Conservation (phyloP, 2,329 filamentous ascomycete species). For the Fusarium sp. region DNA sequence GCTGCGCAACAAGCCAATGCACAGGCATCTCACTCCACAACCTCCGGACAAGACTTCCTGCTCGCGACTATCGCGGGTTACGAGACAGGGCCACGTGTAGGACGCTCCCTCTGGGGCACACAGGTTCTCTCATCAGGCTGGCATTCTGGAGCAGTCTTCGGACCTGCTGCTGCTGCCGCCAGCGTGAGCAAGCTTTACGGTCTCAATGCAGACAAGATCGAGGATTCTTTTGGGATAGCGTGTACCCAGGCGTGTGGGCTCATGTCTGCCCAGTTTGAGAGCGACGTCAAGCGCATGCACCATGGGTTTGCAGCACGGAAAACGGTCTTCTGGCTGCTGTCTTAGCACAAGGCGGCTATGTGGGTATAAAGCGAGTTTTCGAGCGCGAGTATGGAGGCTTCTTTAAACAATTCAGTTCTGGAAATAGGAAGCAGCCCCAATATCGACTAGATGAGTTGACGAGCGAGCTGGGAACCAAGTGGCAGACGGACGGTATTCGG, state of each 20-base stretch:
- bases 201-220: neutral
- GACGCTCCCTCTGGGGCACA: conserved; percentile 2
- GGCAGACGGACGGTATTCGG: neutral
- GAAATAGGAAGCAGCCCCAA: neutral
- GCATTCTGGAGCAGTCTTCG: conserved; percentile 11
- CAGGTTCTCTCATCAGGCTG: conserved; percentile 11
- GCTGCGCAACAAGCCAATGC: neutral
- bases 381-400: conserved; percentile 1
- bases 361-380: conserved; percentile 8
- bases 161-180: neutral
- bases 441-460: conserved; percentile 1
- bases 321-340: conserved; percentile 3
- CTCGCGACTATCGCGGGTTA: conserved; percentile 6
- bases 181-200: conserved; percentile 5
- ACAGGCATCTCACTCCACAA: neutral
- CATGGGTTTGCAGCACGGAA: conserved; percentile 5
- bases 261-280: conserved; percentile 8
- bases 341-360: neutral
- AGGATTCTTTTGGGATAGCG: conserved; percentile 8
- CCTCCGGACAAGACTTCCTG: neutral
- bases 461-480: neutral
- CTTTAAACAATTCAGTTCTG: conserved; percentile 7
- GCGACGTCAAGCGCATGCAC: conserved; percentile 11
- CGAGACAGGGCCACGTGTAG: neutral
- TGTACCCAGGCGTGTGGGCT: conserved; percentile 3